Conservation (phyloP, 2,329 filamentous ascomycete genomes). For the Epichloe uncinata region DNA sequence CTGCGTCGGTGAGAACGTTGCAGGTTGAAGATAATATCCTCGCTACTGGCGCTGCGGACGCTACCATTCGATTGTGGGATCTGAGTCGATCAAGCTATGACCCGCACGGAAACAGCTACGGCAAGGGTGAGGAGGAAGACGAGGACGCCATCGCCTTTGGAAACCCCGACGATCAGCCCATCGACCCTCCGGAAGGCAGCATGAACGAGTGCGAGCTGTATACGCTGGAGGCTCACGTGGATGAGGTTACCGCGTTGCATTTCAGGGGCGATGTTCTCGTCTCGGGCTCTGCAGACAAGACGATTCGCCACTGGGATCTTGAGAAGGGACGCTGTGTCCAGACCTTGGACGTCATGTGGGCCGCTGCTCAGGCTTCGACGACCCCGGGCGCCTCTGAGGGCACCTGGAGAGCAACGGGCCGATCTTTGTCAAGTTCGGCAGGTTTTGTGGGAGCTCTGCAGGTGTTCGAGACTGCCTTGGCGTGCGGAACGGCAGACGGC, state of each 20-base stretch:
- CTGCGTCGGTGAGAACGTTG: slow-evolving; percentile 80
- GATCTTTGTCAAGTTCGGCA: slow-evolving; percentile 49
- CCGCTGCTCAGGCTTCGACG: slow-evolving; percentile 75
- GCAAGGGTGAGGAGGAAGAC: slow-evolving; percentile 45
- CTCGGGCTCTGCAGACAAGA: slow-evolving; percentile 95
- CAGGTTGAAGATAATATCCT: slow-evolving; percentile 95
- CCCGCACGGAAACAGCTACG: slow-evolving; percentile 48
- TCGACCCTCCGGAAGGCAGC: slow-evolving; percentile 62
- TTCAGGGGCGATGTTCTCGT: slow-evolving; percentile 83
- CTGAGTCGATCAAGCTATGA: slow-evolving; percentile 78
- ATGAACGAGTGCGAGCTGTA: slow-evolving; percentile 87
- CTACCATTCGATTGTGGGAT: slow-evolving; percentile 91
- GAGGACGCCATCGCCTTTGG: slow-evolving; percentile 61
- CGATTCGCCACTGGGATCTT: slow-evolving; percentile 91
- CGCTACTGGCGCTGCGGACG: slow-evolving; percentile 88
- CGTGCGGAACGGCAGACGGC: slow-evolving; percentile 91
- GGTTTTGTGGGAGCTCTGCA: slow-evolving; percentile 93
- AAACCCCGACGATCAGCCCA: slow-evolving; percentile 51
- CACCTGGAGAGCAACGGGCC: slow-evolving; percentile 60
- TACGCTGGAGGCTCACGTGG: slow-evolving; percentile 79
- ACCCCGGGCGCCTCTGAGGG: slow-evolving; percentile 48
- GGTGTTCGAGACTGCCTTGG: slow-evolving; percentile 89
- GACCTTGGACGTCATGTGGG: slow-evolving; percentile 96
- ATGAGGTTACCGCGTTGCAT: slow-evolving; percentile 86
- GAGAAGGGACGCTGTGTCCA: slow-evolving; percentile 96